Base-by-base conservation (phyloP, 129 eudicot genomes). In the Escallonia herrerae region DNA sequence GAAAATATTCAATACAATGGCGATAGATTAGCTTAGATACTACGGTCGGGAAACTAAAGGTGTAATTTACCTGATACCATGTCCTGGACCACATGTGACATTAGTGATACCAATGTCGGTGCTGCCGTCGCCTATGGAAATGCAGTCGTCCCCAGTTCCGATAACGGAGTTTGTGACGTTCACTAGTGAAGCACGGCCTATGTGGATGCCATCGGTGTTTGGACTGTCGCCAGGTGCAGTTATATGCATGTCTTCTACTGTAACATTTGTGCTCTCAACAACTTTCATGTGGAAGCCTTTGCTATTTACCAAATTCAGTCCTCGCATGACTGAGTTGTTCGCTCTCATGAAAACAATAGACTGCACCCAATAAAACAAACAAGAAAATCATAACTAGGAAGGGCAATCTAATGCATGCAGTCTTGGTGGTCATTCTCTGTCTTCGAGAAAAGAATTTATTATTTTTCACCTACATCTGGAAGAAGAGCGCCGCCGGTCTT, bases 131-230 rank as follows among this genome's bases (percentile, higher is more conserved):
- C 82, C 87, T 3, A 85, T 51, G n/a, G 87, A 75, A 41, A 84
- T 60, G 59, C 91, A 85, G 15, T 85, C 84, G 45, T 78, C 87
- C 3, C 91, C 91, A 0, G 79, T 79, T 7, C 70, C 84, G 7
- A 85, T 75, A 6, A 37, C 7, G 50, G 54, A 48, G 55, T 81
- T 65, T 4, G 71, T 40, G 2, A 85, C 40, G 0, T 42, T 52
- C 5, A 80, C 65, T 13, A 58, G 48, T 1, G 7, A 14, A 6
- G 80, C 15, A 1, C 56, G 59, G 22, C 81, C 67, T 1, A 77
- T 51, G 61, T 80, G 83, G 46, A 80, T 56, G 2, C 90, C 90
- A 43, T 84, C 85, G 1, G 90, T 84, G 76, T 74, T 74, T 11
- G 87, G 87, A 66, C 91, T 85, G 5, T 65, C 65, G 1, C 51